phyloP scores from a whole-genome alignment of 2,329 filamentous ascomycete genomes.

The Sporothrix curviconia region DNA sequence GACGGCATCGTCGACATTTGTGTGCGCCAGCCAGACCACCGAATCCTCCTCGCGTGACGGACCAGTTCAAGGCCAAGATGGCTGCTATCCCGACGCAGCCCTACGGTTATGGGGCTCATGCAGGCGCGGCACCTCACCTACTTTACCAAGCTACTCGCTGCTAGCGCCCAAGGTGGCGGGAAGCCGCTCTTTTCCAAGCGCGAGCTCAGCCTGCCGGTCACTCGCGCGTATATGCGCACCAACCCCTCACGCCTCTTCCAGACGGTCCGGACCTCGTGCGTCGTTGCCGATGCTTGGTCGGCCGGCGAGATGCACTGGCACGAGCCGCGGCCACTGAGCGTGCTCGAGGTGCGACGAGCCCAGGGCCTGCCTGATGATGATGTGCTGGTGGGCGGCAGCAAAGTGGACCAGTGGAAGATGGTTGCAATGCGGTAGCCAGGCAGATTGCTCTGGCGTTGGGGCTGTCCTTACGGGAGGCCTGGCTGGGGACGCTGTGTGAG shows the following conservation, averaged over 20 bases:
- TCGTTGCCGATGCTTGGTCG: slow-evolving; percentile 47
- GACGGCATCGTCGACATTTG: slow-evolving; percentile 58
- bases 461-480: slow-evolving; percentile 55
- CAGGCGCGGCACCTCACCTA: slow-evolving; percentile 35
- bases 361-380: slow-evolving; percentile 68
- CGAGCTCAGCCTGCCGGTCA: slow-evolving; percentile 14
- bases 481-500: slow-evolving; percentile 33
- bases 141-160: slow-evolving; percentile 24
- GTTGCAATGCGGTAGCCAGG: slow-evolving; percentile 70
- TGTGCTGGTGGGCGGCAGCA: slow-evolving; percentile 52
- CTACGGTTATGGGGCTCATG: slow-evolving; percentile 45
- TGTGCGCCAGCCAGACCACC: slow-evolving; percentile 61
- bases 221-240: slow-evolving; percentile 37
- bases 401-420: slow-evolving; percentile 53
- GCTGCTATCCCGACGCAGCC: slow-evolving; percentile 54
- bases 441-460: slow-evolving; percentile 62
- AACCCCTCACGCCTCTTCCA: slow-evolving; percentile 42
- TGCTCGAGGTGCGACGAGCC: slow-evolving; percentile 61
- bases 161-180: too few relatives aligned
- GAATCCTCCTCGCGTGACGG: slow-evolving; percentile 39
- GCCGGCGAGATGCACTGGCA: slow-evolving; percentile 59
- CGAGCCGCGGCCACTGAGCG: slow-evolving; percentile 52
- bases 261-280: slow-evolving; percentile 54
- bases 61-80: slow-evolving; percentile 39
- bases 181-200: slow-evolving; percentile 33